These are phyloP conservation scores for rapeseed (Brassica napus) DNA, from an alignment of 345 rosid genomes.

Conservation along the genomic window DNA sequence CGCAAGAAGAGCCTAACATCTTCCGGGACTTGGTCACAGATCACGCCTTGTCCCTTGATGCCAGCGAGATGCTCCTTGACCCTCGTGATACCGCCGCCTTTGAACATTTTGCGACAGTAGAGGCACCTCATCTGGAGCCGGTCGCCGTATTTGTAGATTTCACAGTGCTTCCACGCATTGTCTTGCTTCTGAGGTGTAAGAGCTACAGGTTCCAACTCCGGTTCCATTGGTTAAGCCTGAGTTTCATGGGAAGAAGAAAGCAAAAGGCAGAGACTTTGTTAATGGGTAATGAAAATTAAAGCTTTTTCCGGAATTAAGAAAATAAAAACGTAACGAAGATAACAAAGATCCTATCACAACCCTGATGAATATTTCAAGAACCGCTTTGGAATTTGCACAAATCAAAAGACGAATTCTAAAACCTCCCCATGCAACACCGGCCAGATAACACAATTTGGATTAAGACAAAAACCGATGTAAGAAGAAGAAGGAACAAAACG, in stretches of 20 bases:
- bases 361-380: too few relatives aligned
- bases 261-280: conserved; percentile 10
- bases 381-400: too few relatives aligned
- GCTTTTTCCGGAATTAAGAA: not conserved
- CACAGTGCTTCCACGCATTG: conserved; percentile 92
- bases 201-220: conserved; percentile 55
- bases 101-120: conserved; percentile 75
- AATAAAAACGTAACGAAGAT: too few relatives aligned
- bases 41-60: conserved; percentile 78
- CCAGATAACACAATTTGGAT: not conserved
- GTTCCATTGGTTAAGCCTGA: conserved; percentile 10
- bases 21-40: conserved; percentile 63
- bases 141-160: conserved; percentile 71
- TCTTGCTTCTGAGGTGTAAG: conserved; percentile 78
- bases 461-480: not conserved
- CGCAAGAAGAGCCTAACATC: conserved; percentile 66
- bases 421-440: not conserved
- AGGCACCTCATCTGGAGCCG: conserved; percentile 69
- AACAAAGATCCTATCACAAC: too few relatives aligned
- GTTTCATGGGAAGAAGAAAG: not conserved
- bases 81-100: conserved; percentile 95
- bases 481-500: not conserved
- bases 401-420: not conserved
- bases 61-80: conserved; percentile 93
- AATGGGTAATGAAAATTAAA: not conserved